These are phyloP conservation scores for Speleostelium caveatum DNA, from an alignment of 78 protist genomes.

Conservation along the genomic window DNA sequence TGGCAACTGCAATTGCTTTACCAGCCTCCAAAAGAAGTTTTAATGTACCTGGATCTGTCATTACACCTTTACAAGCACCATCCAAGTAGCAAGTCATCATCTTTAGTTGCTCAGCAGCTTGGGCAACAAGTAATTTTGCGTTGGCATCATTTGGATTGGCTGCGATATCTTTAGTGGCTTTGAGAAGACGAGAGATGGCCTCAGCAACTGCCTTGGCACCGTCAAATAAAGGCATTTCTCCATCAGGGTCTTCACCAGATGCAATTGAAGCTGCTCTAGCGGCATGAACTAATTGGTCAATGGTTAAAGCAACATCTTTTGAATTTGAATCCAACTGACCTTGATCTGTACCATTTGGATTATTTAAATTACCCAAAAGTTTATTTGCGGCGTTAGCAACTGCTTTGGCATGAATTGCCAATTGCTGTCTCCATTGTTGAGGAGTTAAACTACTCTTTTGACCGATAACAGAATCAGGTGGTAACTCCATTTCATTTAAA, in stretches of 20 bases:
- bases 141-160: conserved; percentile 81
- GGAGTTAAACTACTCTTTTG: conserved; percentile 69
- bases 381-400: conserved; percentile 77
- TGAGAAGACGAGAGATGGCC: conserved; percentile 63
- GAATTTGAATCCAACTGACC: conserved; percentile 71
- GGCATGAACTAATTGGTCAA: conserved; percentile 83
- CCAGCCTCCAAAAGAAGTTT: conserved; percentile 67
- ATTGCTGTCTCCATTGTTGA: conserved; percentile 82
- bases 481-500: conserved; percentile 70
- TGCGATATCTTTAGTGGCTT: conserved; percentile 71
- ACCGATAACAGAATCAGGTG: conserved; percentile 70
- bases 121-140: conserved; percentile 37
- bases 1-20: conserved; percentile 77
- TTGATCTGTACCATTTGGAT: conserved; percentile 73
- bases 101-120: conserved; percentile 75
- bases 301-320: conserved; percentile 58
- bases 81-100: conserved; percentile 76
- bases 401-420: conserved; percentile 79
- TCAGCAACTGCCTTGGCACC: conserved; percentile 84
- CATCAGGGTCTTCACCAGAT: conserved; percentile 78
- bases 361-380: conserved; percentile 53
- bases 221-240: conserved; percentile 78
- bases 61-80: conserved; percentile 72
- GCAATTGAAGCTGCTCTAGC: conserved; percentile 82
- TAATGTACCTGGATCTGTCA: conserved; percentile 75